phyloP scores from a whole-genome alignment of 345 rosid genomes.

The Eutrema japonicum region DNA sequence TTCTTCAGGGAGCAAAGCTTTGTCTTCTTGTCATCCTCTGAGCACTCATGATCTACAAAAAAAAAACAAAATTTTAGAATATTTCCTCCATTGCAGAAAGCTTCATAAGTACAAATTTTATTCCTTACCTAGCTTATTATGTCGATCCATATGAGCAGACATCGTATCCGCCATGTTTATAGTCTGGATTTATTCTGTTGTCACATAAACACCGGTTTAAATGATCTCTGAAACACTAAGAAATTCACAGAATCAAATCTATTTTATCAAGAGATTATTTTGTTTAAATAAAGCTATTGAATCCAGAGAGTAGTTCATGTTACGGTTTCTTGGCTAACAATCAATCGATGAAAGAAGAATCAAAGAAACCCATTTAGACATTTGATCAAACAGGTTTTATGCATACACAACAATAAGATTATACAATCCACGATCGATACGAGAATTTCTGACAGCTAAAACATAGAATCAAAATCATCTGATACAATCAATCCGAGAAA shows the following conservation, averaged over 20 bases:
- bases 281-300: not conserved
- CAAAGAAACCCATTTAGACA: conserved; percentile 9
- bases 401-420: conserved; percentile 3
- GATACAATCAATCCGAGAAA: not conserved
- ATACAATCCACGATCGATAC: not conserved
- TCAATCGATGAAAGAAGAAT: conserved; percentile 20
- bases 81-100: conserved; percentile 13
- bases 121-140: conserved; percentile 49
- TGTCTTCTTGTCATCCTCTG: conserved; percentile 76
- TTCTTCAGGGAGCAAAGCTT: conserved; percentile 76
- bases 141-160: conserved; percentile 54
- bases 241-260: conserved; percentile 2
- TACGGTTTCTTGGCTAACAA: conserved; percentile 37
- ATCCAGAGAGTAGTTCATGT: conserved; percentile 22
- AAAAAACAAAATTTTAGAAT: conserved; percentile 3
- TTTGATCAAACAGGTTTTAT: conserved; percentile 14
- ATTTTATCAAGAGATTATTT: not conserved
- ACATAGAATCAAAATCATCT: not conserved
- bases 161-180: conserved; percentile 53
- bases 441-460: not conserved
- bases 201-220: conserved; percentile 32
- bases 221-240: conserved; percentile 5
- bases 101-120: not conserved
- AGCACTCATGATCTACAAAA: conserved; percentile 47
- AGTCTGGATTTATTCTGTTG: conserved; percentile 33